Conservation (phyloP, 2,329 filamentous ascomycete genomes). For the Cercospora nicotianae region DNA sequence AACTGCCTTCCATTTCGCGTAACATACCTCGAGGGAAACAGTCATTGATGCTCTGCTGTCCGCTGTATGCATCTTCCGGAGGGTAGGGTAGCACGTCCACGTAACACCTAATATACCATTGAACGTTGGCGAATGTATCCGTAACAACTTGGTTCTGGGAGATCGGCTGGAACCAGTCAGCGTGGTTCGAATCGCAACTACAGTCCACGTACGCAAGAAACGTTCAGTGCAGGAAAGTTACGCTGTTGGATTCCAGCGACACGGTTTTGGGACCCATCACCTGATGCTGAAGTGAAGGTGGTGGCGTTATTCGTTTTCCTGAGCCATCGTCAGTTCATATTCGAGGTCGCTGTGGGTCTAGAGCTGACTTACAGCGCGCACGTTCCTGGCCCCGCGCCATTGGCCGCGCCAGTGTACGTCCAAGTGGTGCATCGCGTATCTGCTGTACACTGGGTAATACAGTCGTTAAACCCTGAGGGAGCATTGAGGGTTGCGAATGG, state of each 20-base stretch:
- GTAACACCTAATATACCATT: too few species aligned
- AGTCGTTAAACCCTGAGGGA: conserved; percentile 10
- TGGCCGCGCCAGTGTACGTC: conserved; percentile 1
- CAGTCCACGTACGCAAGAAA: too few species aligned
- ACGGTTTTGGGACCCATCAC: background rate
- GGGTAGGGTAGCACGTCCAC: too few species aligned
- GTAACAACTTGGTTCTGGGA: too few species aligned
- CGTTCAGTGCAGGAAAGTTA: too few species aligned
- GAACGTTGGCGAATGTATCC: too few species aligned
- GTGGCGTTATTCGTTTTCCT: background rate
- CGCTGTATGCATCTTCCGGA: too few species aligned
- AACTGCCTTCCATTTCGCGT: too few species aligned
- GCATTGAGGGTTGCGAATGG: background rate
- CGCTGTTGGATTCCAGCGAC: background rate
- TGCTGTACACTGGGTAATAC: conserved; percentile 6
- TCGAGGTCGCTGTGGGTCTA: background rate
- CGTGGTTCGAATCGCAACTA: too few species aligned
- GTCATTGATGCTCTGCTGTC: too few species aligned
- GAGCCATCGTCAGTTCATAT: background rate
- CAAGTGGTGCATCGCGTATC: conserved; percentile 6
- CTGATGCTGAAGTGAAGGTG: background rate
- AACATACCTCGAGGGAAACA: too few species aligned
- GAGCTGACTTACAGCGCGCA: conserved; percentile 5
- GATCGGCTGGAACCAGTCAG: too few species aligned
- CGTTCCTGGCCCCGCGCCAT: background rate